These are phyloP conservation scores for Hanseniaspora valbyensis DNA, from an alignment of 805 yeast genomes.

Conservation along the genomic window DNA sequence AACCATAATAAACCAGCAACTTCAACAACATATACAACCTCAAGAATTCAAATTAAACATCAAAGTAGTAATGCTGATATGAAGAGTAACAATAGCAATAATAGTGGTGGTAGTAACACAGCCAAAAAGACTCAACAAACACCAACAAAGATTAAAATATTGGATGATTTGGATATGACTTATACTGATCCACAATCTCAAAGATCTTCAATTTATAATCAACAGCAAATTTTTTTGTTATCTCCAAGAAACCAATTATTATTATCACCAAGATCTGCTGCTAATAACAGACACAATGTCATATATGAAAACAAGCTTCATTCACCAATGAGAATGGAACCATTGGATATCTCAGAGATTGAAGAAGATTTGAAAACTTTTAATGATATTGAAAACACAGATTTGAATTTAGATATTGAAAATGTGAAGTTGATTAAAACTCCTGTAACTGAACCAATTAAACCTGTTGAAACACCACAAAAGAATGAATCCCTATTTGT, in stretches of 20 bases:
- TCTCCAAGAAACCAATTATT: conserved; percentile 16
- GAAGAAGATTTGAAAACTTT: conserved; percentile 9
- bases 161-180: background rate
- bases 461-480: background rate
- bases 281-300: conserved; percentile 26
- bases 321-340: conserved; percentile 25
- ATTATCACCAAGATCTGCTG: conserved; percentile 10
- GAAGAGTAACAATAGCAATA: too few relatives aligned
- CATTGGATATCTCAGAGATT: conserved; percentile 13
- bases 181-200: conserved; percentile 2
- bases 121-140: conserved; percentile 7
- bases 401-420: conserved; percentile 1
- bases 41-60: conserved; percentile 29
- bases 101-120: background rate
- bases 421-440: background rate
- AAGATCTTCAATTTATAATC: conserved; percentile 7
- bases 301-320: conserved; percentile 28
- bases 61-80: conserved; percentile 16
- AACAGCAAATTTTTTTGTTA: background rate
- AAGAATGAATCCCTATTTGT: conserved; percentile 35
- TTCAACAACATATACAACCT: conserved; percentile 29
- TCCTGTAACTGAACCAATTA: background rate
- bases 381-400: conserved; percentile 2
- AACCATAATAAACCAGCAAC: conserved; percentile 26
- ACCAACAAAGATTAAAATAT: conserved; percentile 7